phyloP scores from a whole-genome alignment of 768 basidiomycete genomes.

The Hypholoma sublateritium region DNA sequence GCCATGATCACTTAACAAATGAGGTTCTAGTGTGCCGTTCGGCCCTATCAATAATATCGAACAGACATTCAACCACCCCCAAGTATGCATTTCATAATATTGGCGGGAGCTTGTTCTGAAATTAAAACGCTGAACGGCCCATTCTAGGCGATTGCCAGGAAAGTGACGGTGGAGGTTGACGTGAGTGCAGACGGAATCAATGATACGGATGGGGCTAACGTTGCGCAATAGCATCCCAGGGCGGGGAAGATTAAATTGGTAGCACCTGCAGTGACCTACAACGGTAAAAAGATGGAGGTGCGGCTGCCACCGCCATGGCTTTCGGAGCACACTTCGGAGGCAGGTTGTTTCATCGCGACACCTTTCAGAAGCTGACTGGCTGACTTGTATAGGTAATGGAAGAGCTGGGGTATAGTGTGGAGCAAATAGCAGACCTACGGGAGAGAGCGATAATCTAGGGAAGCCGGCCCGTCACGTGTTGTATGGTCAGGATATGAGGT shows the following conservation, averaged over 20 bases:
- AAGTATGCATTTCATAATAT: constrained; percentile 29
- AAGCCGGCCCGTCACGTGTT: constrained; percentile 10
- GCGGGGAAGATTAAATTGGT: constrained; percentile 78
- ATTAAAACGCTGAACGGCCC: constrained; percentile 11
- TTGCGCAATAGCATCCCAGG: constrained; percentile 57
- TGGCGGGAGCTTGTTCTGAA: constrained; percentile 2
- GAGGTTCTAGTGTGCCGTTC: constrained; percentile 62
- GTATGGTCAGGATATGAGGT: constrained; percentile 18
- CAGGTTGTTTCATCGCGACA: constrained; percentile 22
- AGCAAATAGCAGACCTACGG: constrained; percentile 43
- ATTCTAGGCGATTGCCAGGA: constrained; percentile 69
- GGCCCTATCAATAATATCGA: constrained; percentile 92
- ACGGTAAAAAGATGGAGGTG: constrained; percentile 76
- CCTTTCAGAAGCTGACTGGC: constrained; percentile 2
- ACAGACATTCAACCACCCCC: constrained; percentile 88
- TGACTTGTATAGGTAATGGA: constrained; percentile 36
- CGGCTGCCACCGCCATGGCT: constrained; percentile 82
- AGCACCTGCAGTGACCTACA: constrained; percentile 79
- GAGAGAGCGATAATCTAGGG: constrained; percentile 34
- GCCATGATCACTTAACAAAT: constrained; percentile 2
- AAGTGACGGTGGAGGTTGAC: constrained; percentile 74
- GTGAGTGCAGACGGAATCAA: constrained; percentile 39
- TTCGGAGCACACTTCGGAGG: constrained; percentile 82
- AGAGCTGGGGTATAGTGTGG: constrained; percentile 35
- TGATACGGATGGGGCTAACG: neutral